Conservation (phyloP, 2,329 filamentous ascomycete species). For the Fusarium ambrosium region DNA sequence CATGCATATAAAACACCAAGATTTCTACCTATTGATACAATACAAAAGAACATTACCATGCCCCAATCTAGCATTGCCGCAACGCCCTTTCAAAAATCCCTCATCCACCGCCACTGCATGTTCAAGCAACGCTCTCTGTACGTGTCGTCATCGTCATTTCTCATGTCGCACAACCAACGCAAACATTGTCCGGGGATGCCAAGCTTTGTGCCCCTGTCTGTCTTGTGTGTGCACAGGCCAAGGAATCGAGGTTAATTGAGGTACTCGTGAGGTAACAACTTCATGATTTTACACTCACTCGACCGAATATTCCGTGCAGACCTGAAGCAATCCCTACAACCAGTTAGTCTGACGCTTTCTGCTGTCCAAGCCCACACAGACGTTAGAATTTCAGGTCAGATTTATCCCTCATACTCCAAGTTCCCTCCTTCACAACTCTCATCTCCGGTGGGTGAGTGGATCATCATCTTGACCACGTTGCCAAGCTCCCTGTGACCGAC, state of each 20-base stretch:
- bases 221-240: neutral
- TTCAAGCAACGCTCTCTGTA: too few species aligned
- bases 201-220: neutral
- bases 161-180: neutral
- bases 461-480: neutral
- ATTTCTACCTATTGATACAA: conserved; percentile 25
- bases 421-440: neutral
- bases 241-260: neutral
- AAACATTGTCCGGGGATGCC: neutral
- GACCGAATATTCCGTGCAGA: neutral
- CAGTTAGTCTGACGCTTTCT: neutral
- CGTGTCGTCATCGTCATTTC: neutral
- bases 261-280: neutral
- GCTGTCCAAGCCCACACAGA: neutral
- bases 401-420: neutral
- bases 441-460: neutral
- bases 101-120: conserved; percentile 1
- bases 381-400: neutral
- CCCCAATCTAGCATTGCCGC: conserved; percentile 22
- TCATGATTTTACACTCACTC: neutral
- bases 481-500: neutral
- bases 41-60: conserved; percentile 22
- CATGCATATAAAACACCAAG: conserved; percentile 8
- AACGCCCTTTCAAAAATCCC: conserved; percentile 21
- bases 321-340: neutral